Percentiles rank a stretch among this genome's conserved stretches.
phyloP scores from a whole-genome alignment of 2,329 filamentous ascomycete species.

The Diaporthe destruens region DNA sequence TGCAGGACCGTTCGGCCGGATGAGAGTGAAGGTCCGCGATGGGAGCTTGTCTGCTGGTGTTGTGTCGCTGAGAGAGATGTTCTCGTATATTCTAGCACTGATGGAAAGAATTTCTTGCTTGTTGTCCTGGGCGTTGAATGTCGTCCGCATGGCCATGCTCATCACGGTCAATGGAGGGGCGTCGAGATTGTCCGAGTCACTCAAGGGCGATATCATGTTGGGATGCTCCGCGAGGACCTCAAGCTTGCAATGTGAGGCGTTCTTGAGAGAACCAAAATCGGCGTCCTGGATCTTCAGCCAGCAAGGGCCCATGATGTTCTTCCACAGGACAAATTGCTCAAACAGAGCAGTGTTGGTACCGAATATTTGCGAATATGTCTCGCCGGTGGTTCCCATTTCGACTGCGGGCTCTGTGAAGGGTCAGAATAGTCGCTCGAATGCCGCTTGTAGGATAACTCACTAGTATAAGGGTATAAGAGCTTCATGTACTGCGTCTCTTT shows the following conservation, averaged over 20 bases:
- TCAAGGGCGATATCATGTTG: slow-evolving; percentile 77
- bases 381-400: slow-evolving; percentile 77
- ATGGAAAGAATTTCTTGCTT: slow-evolving; percentile 96
- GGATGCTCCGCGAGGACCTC: slow-evolving; percentile 87
- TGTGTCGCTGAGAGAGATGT: slow-evolving; percentile 87
- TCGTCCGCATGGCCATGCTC: slow-evolving; percentile 90
- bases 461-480: slow-evolving; percentile 94
- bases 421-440: slow-evolving; percentile 42
- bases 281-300: slow-evolving; percentile 93
- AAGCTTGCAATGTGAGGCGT: slow-evolving; percentile 96
- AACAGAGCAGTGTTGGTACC: slow-evolving; percentile 94
- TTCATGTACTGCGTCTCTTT: slow-evolving; percentile 94
- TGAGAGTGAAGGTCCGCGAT: slow-evolving; percentile 90
- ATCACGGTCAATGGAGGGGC: slow-evolving; percentile 93
- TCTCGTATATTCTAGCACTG: slow-evolving; percentile 92
- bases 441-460: slow-evolving; percentile 55
- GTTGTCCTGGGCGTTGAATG: slow-evolving; percentile 91
- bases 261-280: slow-evolving; percentile 86
- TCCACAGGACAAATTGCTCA: slow-evolving; percentile 98
- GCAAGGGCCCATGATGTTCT: slow-evolving; percentile 98
- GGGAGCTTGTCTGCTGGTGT: slow-evolving; percentile 89
- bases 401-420: slow-evolving; percentile 70
- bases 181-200: slow-evolving; percentile 84
- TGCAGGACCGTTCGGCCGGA: slow-evolving; percentile 80
- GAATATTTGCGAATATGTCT: slow-evolving; percentile 95